A percentile compares a stretch with the other conserved stretches of the same genome.
These are phyloP conservation scores for Mucor racemosus DNA, from an alignment of 371 early-diverging fungal genomes.

Conservation along the genomic window DNA sequence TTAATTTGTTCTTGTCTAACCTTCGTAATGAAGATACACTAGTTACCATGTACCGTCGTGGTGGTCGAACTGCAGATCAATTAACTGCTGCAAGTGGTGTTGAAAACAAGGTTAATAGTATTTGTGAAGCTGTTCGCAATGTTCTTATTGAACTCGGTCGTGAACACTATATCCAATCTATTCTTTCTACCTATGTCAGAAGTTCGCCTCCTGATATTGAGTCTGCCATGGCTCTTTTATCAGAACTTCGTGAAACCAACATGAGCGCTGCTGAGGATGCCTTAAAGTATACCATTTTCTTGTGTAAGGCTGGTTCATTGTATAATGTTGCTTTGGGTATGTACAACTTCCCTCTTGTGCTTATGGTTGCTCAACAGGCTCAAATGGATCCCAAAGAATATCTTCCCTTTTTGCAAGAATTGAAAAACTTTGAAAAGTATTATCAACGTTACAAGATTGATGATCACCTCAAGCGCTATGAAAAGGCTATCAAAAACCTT, in stretches of 20 bases:
- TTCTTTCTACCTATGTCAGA: conserved; percentile 88
- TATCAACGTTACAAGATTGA: conserved; percentile 90
- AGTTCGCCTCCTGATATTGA: conserved; percentile 87
- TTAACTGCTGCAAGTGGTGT: conserved; percentile 23
- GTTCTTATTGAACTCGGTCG: conserved; percentile 66
- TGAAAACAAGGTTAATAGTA: conserved; percentile 72
- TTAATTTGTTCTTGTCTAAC: conserved; percentile 90
- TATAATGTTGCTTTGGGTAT: conserved; percentile 93
- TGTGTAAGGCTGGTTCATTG: conserved; percentile 84
- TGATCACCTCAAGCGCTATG: conserved; percentile 76
- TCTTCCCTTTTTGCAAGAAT: conserved; percentile 84
- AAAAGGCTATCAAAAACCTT: conserved; percentile 76
- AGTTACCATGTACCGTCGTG: conserved; percentile 64
- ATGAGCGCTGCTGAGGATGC: conserved; percentile 79
- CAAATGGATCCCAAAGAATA: conserved; percentile 97
- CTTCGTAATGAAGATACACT: conserved; percentile 76
- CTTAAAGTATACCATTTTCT: conserved; percentile 89
- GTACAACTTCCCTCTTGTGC: conserved; percentile 91
- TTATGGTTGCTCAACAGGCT: conserved; percentile 94
- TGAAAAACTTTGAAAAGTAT: conserved; percentile 71
- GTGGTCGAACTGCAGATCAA: conserved; percentile 24
- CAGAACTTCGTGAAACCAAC: conserved; percentile 48
- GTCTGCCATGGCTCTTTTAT: conserved; percentile 72
- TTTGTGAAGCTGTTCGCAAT: conserved; percentile 77
- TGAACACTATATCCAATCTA: conserved; percentile 76